These are phyloP conservation scores for Pseudomicrostroma phylloplanum DNA, from an alignment of 1,284 basidiomycete genomes.

Conservation along the genomic window DNA sequence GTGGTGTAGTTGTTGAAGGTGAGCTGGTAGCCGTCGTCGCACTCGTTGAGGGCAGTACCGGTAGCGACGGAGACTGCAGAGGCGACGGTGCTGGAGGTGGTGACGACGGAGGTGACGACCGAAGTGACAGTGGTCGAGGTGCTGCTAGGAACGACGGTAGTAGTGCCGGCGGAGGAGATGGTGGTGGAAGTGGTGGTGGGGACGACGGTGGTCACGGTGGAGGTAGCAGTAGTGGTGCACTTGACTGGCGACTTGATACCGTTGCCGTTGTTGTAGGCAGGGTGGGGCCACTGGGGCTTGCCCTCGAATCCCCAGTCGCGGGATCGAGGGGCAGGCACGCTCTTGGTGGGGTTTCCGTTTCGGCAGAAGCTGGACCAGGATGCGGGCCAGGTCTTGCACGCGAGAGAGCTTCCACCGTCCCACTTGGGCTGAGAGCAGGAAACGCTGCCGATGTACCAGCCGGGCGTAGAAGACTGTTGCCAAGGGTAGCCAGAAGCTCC, in stretches of 20 bases:
- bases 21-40: slow-evolving; percentile 16
- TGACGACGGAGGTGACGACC: background rate
- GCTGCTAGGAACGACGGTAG: background rate
- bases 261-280: slow-evolving; percentile 5
- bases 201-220: no score
- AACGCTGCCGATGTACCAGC: slow-evolving; percentile 8
- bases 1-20: slow-evolving; percentile 21
- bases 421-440: slow-evolving; percentile 11
- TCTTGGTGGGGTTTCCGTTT: slow-evolving; percentile 14
- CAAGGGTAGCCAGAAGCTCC: slow-evolving; percentile 15
- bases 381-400: no score
- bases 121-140: background rate
- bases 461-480: slow-evolving; percentile 15
- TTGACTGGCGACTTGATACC: no score
- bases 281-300: slow-evolving; percentile 4
- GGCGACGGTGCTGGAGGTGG: background rate
- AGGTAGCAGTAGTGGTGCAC: no score
- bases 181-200: slow-evolving; percentile 3
- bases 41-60: slow-evolving; percentile 4
- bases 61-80: background rate
- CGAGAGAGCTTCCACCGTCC: slow-evolving; percentile 19
- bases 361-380: slow-evolving; percentile 19
- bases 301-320: background rate
- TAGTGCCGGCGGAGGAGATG: background rate
- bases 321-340: background rate